Percentiles rank a stretch among this genome's conserved stretches.
These are phyloP conservation scores for Geotrichum cucujoidarum DNA, from an alignment of 1,139 yeast genomes.

Conservation along the genomic window DNA sequence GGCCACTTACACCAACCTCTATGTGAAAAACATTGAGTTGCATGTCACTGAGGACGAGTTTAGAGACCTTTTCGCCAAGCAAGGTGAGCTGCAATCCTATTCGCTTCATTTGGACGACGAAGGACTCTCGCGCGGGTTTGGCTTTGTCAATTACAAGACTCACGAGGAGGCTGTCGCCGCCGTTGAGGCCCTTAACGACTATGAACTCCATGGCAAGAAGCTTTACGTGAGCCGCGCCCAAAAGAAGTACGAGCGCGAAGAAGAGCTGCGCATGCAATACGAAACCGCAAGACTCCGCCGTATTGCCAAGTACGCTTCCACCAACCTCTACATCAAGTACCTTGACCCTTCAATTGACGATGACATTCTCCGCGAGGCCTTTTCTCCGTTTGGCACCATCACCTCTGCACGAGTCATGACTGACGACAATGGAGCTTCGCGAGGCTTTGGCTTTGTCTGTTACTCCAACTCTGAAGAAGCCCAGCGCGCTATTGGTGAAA, in stretches of 20 bases:
- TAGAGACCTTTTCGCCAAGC: conserved; percentile 33
- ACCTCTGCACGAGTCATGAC: conserved; percentile 90
- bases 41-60: conserved; percentile 16
- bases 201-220: conserved; percentile 67
- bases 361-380: conserved; percentile 73
- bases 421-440: conserved; percentile 79
- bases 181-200: conserved; percentile 73
- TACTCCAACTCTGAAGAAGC: conserved; percentile 91
- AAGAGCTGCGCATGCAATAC: conserved; percentile 79
- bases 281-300: conserved; percentile 10
- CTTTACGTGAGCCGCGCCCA: conserved; percentile 90
- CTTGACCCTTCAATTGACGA: conserved; percentile 79
- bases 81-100: conserved; percentile 57
- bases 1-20: conserved; percentile 82
- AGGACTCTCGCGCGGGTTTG: conserved; percentile 83
- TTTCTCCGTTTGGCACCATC: conserved; percentile 79
- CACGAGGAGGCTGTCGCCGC: conserved; percentile 81
- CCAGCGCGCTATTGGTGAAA: conserved; percentile 82
- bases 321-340: conserved; percentile 84
- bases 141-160: conserved; percentile 75
- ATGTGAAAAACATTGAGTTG: conserved; percentile 70
- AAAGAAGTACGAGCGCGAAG: conserved; percentile 85
- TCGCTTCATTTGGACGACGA: conserved; percentile 73
- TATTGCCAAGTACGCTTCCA: conserved; percentile 10
- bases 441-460: conserved; percentile 94